Percentiles rank a stretch among this genome's conserved stretches.
phyloP scores from a whole-genome alignment of 345 rosid species.

The Moricandia arvensis region DNA sequence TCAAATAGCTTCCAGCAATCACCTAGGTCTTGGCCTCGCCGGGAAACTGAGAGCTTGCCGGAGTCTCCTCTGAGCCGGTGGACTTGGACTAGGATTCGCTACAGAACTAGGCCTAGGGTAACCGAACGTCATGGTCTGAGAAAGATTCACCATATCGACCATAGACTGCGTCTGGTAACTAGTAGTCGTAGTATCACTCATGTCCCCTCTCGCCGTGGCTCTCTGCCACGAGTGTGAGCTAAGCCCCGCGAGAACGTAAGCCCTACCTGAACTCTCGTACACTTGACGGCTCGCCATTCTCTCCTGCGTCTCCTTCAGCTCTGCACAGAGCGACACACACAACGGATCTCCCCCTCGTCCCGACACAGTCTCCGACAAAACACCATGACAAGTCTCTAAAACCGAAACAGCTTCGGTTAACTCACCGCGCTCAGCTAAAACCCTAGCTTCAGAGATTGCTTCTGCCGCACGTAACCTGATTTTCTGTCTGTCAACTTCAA shows the following conservation, averaged over 20 bases:
- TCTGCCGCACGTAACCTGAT: conserved; percentile 90
- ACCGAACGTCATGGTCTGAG: conserved; percentile 70
- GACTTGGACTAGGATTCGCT: conserved; percentile 5
- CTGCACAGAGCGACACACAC: conserved; percentile 68
- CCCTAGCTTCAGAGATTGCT: conserved; percentile 81
- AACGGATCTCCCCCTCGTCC: conserved; percentile 62
- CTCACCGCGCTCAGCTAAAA: conserved; percentile 72
- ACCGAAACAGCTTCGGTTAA: conserved; percentile 67
- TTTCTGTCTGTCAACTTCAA: conserved; percentile 88
- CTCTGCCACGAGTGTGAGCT: conserved; percentile 99
- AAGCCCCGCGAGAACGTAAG: conserved; percentile 85
- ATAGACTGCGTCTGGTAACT: conserved; percentile 90
- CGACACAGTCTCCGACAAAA: conserved; percentile 55
- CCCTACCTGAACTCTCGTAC: conserved; percentile 86
- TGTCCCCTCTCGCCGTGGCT: conserved; percentile 92
- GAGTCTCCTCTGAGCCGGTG: conserved; percentile 54
- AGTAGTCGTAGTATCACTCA: conserved; percentile 63
- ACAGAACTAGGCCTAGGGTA: conserved; percentile 3
- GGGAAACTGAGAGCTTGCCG: conserved; percentile 72
- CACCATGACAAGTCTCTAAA: conserved; percentile 60
- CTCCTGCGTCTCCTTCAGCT: conserved; percentile 90
- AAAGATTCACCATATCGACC: conserved; percentile 93
- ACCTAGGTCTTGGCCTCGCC: conserved; percentile 60
- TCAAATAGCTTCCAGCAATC: conserved; percentile 3
- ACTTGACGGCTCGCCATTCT: conserved; percentile 83